Evolutionary conservation across 1,139 yeast species (phyloP).

Genomic region (Geotrichum carabidarum): DNA sequence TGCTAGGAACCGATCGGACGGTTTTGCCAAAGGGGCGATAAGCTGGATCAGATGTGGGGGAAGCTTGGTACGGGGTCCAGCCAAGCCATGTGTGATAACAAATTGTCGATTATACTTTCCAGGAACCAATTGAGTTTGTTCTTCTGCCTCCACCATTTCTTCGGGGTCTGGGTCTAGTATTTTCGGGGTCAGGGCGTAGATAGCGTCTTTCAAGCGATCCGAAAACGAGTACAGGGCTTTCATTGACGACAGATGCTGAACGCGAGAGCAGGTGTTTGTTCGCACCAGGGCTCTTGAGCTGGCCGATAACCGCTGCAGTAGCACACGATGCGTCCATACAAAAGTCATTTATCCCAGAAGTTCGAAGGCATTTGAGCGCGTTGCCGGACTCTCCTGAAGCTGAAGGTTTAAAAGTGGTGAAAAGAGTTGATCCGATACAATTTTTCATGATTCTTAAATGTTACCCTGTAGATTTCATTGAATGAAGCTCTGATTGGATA

Average conservation of each 20-base stretch:
- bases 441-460: too few relatives aligned
- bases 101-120: conserved; percentile 7
- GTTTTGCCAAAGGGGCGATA: background rate
- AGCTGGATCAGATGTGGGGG: conserved; percentile 9
- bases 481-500: too few relatives aligned
- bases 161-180: conserved; percentile 1
- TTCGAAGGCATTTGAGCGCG: conserved; percentile 3
- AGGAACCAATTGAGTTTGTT: background rate
- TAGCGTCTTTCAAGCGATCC: conserved; percentile 14
- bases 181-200: conserved; percentile 14
- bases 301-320: conserved; percentile 2
- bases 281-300: background rate
- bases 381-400: background rate
- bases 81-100: conserved; percentile 7
- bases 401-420: too few relatives aligned
- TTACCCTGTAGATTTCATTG: too few relatives aligned
- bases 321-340: conserved; percentile 9
- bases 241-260: background rate
- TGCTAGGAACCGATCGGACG: conserved; percentile 15
- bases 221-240: conserved; percentile 2
- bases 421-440: too few relatives aligned
- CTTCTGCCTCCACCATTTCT: background rate
- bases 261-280: background rate
- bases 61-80: conserved; percentile 8
- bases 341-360: conserved; percentile 10